Evolutionary conservation across 1,284 basidiomycete species (phyloP).

Genomic region (Hortiboletus rubellus): DNA sequence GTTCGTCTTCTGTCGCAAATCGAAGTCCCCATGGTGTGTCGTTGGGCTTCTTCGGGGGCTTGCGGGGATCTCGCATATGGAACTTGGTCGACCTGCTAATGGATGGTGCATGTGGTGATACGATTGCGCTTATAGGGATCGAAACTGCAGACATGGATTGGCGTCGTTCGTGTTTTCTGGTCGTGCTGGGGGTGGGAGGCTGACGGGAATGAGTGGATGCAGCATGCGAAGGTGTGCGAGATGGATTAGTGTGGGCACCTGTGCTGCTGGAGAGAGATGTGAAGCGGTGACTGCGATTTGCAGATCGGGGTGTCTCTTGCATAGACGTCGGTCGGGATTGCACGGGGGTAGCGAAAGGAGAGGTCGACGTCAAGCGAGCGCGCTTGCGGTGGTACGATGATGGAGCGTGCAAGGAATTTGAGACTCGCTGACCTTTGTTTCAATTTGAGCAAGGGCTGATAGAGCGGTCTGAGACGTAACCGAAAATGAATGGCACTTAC

Average conservation of each 20-base stretch:
- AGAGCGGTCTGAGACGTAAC: constrained; percentile 27
- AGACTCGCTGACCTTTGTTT: constrained; percentile 37
- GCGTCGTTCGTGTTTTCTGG: constrained; percentile 40
- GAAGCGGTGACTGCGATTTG: constrained; percentile 38
- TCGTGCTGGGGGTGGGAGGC: constrained; percentile 28
- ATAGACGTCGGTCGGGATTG: constrained; percentile 40
- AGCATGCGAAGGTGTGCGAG: constrained; percentile 39
- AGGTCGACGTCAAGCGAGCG: constrained; percentile 54
- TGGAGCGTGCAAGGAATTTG: constrained; percentile 51
- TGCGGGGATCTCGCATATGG: constrained; percentile 77
- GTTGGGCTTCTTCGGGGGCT: constrained; percentile 53
- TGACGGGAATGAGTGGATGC: constrained; percentile 40
- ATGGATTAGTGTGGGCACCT: constrained; percentile 39
- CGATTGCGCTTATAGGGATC: constrained; percentile 73
- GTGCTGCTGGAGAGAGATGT: constrained; percentile 58
- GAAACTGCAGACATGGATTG: constrained; percentile 61
- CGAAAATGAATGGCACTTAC: constrained; percentile 20
- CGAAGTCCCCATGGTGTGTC: constrained; percentile 62
- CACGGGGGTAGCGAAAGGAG: constrained; percentile 36
- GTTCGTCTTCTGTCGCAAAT: constrained; percentile 51
- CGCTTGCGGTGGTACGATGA: constrained; percentile 71
- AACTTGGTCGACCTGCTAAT: constrained; percentile 54
- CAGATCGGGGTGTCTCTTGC: constrained; percentile 27
- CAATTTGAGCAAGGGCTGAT: constrained; percentile 25
- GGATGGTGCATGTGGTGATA: constrained; percentile 75